A percentile compares a stretch with the other conserved stretches of the same genome.
These are phyloP conservation scores for Ramaria sp. DNA, from an alignment of 768 basidiomycete genomes.

Conservation along the genomic window DNA sequence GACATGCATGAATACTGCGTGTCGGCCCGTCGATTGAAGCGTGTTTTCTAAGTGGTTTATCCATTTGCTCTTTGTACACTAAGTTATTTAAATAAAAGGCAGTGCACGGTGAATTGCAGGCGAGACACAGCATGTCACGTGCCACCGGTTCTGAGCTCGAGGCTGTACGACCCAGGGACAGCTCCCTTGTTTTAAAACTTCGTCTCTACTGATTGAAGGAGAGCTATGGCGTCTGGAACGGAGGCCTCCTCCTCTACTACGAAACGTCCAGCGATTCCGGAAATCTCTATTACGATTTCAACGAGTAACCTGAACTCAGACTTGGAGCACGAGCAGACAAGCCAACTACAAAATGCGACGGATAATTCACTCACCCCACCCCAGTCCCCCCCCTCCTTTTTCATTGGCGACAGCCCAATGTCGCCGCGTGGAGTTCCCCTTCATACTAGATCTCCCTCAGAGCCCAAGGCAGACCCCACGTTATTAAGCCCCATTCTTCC, in stretches of 20 bases:
- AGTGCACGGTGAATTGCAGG: too few species aligned
- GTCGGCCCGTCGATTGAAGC: too few species aligned
- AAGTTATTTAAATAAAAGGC: too few species aligned
- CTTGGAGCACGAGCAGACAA: too few species aligned
- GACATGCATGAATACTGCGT: too few species aligned
- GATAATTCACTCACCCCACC: neutral
- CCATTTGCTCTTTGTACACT: too few species aligned
- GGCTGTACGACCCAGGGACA: too few species aligned
- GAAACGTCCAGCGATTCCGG: conserved; percentile 1
- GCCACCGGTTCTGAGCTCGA: too few species aligned
- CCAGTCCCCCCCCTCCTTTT: neutral
- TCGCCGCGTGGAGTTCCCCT: neutral
- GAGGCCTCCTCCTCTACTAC: neutral
- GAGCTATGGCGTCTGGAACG: neutral
- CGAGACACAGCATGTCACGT: too few species aligned
- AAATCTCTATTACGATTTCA: conserved; percentile 7
- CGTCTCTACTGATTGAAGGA: neutral
- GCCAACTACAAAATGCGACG: neutral
- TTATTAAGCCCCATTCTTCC: conserved; percentile 1
- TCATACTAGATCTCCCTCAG: neutral
- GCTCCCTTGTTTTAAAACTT: neutral
- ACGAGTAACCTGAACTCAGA: neutral
- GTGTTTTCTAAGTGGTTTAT: too few species aligned
- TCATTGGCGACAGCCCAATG: neutral
- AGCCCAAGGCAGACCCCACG: conserved; percentile 3